Evolutionary conservation across 257 asterid species (phyloP), one percentile per base, ranked within the genome.

Genomic region (Verbascum thapsus): DNA sequence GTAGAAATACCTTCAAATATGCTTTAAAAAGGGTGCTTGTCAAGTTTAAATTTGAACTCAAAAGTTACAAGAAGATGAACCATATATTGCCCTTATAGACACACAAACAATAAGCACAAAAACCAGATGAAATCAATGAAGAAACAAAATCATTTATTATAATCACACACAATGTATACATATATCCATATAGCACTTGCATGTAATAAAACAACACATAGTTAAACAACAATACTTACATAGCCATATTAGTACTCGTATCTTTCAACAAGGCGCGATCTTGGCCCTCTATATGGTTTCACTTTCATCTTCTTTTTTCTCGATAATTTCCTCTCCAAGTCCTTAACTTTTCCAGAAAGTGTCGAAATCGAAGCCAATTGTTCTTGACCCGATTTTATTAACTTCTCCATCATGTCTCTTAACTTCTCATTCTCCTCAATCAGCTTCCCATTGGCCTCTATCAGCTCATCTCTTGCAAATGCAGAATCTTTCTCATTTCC

Each of bases 361-460:
- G 57, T 58, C 1, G 91, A 78, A 35, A 90, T 84, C 9, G 84
- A 77, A 4, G 40, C 38, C 11, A 85, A 53, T 65, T 85, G 89
- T 53, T 85, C 85, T 30, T 81, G 72, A 15, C 89, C 91, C 7
- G 85, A 72, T 65, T 73, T 72, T 0, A 88, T 74, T 58, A 85
- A 53, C 43, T 80, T 76, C 76, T 80, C 89, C 84, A 91, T 71
- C 78, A 78, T 67, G 51, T 74, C 82, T 67, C 83, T 83, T 73
- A 87, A 32, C 72, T 62, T 82, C 37, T 80, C 85, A 1, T 87
- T 85, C 69, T 87, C 97, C 52, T 80, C 87, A 2, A 82, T 35
- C 75, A 80, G 69, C 48, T 69, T 81, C 69, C 61, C 54, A 16
- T 76, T 78, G 23, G 66, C 38, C 44, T 68, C 85, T 23, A 30